Percentiles rank a stretch among this genome's conserved stretches.
Conservation (phyloP, 352 stramenopile genomes). For the Peronospora destructor region DNA sequence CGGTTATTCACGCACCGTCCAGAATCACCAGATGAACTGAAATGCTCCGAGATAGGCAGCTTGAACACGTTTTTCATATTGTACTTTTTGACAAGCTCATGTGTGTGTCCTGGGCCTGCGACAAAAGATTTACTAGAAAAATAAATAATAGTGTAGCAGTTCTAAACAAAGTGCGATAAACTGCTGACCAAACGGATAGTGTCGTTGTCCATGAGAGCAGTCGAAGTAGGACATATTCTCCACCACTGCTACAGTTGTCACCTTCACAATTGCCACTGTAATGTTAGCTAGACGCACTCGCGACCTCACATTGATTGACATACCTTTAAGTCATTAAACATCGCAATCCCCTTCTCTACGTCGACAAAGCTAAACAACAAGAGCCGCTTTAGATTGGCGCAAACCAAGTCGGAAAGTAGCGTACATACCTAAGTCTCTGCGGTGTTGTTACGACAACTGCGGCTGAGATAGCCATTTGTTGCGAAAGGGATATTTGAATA, state of each 20-base stretch:
- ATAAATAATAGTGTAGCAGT: neutral
- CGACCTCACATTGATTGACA: neutral
- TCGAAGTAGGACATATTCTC: conserved; percentile 99
- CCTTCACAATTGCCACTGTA: conserved; percentile 31
- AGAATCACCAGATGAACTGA: conserved; percentile 65
- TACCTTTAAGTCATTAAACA: conserved; percentile 96
- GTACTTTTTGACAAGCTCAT: conserved; percentile 74
- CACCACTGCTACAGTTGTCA: conserved; percentile 95
- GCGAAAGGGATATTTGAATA: conserved; percentile 97
- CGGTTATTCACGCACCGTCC: conserved; percentile 42
- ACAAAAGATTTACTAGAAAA: neutral
- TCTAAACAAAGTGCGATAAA: neutral
- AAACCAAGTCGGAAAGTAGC: neutral
- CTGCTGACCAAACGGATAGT: conserved; percentile 77
- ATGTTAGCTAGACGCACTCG: neutral
- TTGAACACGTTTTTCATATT: conserved; percentile 83
- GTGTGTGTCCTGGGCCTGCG: conserved; percentile 59
- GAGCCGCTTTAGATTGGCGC: neutral
- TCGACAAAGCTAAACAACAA: conserved; percentile 89
- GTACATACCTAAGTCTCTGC: conserved; percentile 86
- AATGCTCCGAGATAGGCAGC: conserved; percentile 69
- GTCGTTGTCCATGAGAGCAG: conserved; percentile 76
- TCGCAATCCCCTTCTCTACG: conserved; percentile 97
- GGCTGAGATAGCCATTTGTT: conserved; percentile 95
- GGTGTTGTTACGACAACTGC: conserved; percentile 99